These are phyloP conservation scores for Wickerhamiella vanderwaltii DNA, from an alignment of 805 yeast species.

Conservation along the genomic window DNA sequence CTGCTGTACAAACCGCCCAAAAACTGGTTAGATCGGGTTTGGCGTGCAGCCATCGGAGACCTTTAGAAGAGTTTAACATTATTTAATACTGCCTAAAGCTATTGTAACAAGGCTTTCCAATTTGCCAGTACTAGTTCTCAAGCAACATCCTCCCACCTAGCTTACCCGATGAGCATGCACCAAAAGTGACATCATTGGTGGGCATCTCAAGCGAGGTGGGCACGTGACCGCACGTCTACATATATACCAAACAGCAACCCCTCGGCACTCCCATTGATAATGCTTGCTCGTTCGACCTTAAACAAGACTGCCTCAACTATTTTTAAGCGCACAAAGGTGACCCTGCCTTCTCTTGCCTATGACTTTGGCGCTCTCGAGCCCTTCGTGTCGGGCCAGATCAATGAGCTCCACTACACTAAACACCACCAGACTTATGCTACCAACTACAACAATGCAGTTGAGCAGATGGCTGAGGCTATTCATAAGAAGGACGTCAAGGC, in stretches of 20 bases:
- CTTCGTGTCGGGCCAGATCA: conserved; percentile 71
- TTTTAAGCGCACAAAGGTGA: conserved; percentile 45
- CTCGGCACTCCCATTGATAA: not conserved
- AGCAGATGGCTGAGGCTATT: conserved; percentile 57
- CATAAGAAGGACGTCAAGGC: conserved; percentile 46
- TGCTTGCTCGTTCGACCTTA: not conserved
- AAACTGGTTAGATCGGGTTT: conserved; percentile 50
- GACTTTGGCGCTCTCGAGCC: conserved; percentile 84
- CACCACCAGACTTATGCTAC: conserved; percentile 88
- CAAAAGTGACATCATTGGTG: too few relatives aligned
- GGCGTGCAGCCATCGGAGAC: conserved; percentile 11
- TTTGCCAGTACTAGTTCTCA: too few relatives aligned
- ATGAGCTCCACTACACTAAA: conserved; percentile 73
- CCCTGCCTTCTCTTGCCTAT: conserved; percentile 72
- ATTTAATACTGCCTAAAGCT: not conserved
- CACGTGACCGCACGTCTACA: not conserved
- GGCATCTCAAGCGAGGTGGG: too few relatives aligned
- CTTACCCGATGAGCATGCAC: too few relatives aligned
- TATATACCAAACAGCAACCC: not conserved
- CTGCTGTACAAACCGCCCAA: conserved; percentile 16
- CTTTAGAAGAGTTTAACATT: too few relatives aligned
- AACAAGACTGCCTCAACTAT: not conserved
- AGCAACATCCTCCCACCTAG: too few relatives aligned
- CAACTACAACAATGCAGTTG: conserved; percentile 68
- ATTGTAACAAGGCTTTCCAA: too few relatives aligned